Conservation (phyloP, 2,329 filamentous ascomycete species). For the Diaporthe nobilis region DNA sequence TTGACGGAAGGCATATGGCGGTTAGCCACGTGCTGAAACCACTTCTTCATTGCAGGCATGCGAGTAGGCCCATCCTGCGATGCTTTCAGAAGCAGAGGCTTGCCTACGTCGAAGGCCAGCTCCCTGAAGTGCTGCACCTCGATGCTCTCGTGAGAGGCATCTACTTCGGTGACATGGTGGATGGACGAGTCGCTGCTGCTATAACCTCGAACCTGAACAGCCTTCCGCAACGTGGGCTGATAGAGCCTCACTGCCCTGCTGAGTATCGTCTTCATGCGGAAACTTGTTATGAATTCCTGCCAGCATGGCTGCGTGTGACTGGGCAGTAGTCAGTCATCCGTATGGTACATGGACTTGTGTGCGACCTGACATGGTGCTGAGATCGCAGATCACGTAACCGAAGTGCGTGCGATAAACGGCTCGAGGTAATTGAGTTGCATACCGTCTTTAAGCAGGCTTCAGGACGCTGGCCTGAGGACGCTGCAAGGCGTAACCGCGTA, state of each 20-base stretch:
- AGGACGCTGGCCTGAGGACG: background rate
- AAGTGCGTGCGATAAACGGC: background rate
- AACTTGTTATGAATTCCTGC: background rate
- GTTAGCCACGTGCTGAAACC: conserved; percentile 29
- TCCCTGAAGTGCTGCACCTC: background rate
- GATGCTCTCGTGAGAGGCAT: conserved; percentile 21
- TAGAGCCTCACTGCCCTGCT: background rate
- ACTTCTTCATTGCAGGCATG: conserved; percentile 34
- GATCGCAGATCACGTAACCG: background rate
- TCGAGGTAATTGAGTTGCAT: conserved; percentile 18
- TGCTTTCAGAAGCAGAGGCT: conserved; percentile 36
- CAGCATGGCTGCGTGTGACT: conserved; percentile 9
- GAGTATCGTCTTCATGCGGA: background rate
- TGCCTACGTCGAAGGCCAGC: conserved; percentile 20
- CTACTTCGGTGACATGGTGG: background rate
- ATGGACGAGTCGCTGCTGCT: conserved; percentile 20
- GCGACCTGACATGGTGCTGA: background rate
- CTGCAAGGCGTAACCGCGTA: too few species aligned
- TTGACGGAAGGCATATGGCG: background rate
- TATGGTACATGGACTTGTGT: background rate
- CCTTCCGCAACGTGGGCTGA: conserved; percentile 4
- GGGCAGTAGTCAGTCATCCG: background rate
- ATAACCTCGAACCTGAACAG: background rate
- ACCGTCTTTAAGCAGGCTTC: background rate
- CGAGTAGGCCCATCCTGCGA: background rate